A percentile compares a stretch with the other conserved stretches of the same genome.
These are phyloP conservation scores for Solanum hybrid DNA, from an alignment of 305 asterid genomes.

Conservation along the genomic window DNA sequence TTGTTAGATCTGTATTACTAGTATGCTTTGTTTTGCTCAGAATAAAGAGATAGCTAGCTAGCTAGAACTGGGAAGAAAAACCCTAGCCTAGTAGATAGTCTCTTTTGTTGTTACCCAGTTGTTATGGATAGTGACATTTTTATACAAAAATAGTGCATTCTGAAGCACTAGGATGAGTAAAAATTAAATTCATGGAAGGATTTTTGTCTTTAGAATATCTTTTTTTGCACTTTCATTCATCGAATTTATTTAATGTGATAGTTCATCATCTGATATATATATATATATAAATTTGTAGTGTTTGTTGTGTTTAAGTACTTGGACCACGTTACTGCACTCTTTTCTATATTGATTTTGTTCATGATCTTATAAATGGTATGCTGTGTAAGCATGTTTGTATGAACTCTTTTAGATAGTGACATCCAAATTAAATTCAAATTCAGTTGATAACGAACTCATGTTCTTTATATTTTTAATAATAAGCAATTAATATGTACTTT, in stretches of 20 bases:
- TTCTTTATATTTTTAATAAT: not conserved
- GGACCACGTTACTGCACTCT: not conserved
- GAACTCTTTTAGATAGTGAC: not conserved
- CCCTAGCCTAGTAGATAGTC: conserved; percentile 3
- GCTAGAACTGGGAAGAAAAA: conserved; percentile 1
- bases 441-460: not conserved
- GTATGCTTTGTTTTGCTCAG: not conserved
- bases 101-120: not conserved
- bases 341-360: conserved; percentile 10
- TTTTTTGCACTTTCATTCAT: not conserved
- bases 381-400: not conserved
- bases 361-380: conserved; percentile 2
- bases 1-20: conserved; percentile 5
- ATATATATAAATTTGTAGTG: not conserved
- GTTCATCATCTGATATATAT: not conserved
- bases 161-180: not conserved
- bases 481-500: not conserved
- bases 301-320: not conserved
- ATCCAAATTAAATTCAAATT: not conserved
- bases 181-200: not conserved
- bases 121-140: not conserved
- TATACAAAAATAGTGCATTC: not conserved
- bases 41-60: conserved; percentile 6
- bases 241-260: not conserved
- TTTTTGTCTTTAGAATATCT: not conserved